phyloP scores from a whole-genome alignment of 2,329 filamentous ascomycete genomes.

The Amylocarpus encephaloides region DNA sequence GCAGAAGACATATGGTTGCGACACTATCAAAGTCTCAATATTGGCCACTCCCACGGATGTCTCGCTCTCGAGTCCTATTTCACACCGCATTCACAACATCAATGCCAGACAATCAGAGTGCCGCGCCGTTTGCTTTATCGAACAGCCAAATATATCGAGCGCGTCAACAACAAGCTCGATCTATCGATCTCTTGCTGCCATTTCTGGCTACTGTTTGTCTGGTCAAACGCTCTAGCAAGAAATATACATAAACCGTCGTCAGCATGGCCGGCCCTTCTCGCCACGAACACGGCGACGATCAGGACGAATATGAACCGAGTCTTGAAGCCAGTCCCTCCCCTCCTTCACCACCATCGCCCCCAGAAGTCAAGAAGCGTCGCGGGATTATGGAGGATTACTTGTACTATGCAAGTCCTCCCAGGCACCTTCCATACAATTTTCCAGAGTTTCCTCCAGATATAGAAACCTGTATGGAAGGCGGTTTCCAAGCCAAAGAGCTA shows the following conservation, averaged over 20 bases:
- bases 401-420: neutral
- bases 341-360: neutral
- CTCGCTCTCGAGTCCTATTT: no score
- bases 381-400: constrained; percentile 2
- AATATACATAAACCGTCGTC: neutral
- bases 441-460: neutral
- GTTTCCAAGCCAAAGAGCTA: neutral
- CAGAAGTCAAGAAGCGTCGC: neutral
- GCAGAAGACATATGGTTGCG: no score
- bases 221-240: neutral
- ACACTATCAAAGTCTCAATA: no score
- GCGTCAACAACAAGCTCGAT: no score
- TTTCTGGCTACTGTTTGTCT: neutral
- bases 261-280: neutral
- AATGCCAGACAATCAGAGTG: no score
- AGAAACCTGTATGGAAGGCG: neutral
- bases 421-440: neutral
- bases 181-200: no score
- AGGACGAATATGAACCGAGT: neutral
- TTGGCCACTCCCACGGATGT: no score
- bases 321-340: neutral
- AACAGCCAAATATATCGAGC: no score
- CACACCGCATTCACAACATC: no score
- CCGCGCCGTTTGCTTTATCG: no score
- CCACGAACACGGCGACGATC: neutral